These are phyloP conservation scores for Globisporangium takayamanum DNA, from an alignment of 352 stramenopile species.

Conservation along the genomic window DNA sequence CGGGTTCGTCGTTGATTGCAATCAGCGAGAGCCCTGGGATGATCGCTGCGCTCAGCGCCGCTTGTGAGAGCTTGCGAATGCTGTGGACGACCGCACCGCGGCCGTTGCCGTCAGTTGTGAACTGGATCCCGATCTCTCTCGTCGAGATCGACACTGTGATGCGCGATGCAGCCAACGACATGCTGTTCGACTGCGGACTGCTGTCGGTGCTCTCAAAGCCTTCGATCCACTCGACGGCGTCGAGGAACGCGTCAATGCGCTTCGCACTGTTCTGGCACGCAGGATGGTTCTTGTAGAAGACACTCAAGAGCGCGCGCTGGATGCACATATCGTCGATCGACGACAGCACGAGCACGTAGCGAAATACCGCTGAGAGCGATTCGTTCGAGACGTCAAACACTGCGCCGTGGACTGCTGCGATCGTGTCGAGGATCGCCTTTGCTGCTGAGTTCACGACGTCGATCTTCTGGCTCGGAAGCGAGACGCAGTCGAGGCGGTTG, in stretches of 20 bases:
- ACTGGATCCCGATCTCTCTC: slow-evolving; percentile 76
- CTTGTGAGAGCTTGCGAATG: slow-evolving; percentile 77
- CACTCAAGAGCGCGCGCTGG: slow-evolving; percentile 43
- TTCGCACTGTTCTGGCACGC: slow-evolving; percentile 63
- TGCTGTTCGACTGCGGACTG: slow-evolving; percentile 30
- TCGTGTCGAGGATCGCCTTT: slow-evolving; percentile 37
- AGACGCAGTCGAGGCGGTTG: slow-evolving; percentile 67
- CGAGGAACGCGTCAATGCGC: slow-evolving; percentile 53
- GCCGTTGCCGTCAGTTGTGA: slow-evolving; percentile 70
- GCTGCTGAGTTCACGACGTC: slow-evolving; percentile 60
- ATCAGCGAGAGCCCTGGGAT: slow-evolving; percentile 68
- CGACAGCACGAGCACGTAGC: slow-evolving; percentile 60
- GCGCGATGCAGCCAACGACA: slow-evolving; percentile 46
- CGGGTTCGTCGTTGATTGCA: slow-evolving; percentile 77
- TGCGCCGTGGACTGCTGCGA: slow-evolving; percentile 47
- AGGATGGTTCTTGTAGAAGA: slow-evolving; percentile 60
- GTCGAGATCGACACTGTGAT: slow-evolving; percentile 78
- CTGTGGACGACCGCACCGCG: slow-evolving; percentile 70
- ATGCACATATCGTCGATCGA: slow-evolving; percentile 51
- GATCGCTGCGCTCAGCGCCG: slow-evolving; percentile 63
- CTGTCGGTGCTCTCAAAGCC: slow-evolving; percentile 36
- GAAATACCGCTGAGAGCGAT: slow-evolving; percentile 55
- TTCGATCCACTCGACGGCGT: slow-evolving; percentile 78
- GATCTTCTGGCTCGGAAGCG: slow-evolving; percentile 79
- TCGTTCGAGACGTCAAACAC: slow-evolving; percentile 57